Percentiles rank a stretch among this genome's conserved stretches.
phyloP scores from a whole-genome alignment of 2,329 filamentous ascomycete species.

The Aspergillus puulaauensis region DNA sequence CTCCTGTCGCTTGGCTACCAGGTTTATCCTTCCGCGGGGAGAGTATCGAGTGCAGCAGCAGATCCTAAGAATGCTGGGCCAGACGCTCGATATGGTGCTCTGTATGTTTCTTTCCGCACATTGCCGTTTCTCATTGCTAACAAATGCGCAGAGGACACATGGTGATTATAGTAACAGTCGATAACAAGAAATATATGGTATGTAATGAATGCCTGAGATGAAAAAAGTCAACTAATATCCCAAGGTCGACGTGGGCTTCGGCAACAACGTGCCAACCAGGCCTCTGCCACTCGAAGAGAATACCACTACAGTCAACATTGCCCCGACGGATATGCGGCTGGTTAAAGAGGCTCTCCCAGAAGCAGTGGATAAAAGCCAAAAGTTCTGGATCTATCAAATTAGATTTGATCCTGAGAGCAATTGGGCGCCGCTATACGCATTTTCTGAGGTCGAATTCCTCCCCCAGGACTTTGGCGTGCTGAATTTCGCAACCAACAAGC shows the following conservation, averaged over 20 bases:
- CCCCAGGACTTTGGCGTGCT: conserved; percentile 61
- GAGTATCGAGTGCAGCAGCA: conserved; percentile 40
- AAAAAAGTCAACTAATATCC: not conserved
- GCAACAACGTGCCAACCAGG: conserved; percentile 59
- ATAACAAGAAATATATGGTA: conserved; percentile 45
- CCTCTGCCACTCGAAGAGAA: conserved; percentile 56
- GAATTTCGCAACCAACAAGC: conserved; percentile 57
- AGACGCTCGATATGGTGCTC: conserved; percentile 46
- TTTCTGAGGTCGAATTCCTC: conserved; percentile 64
- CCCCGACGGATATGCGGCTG: conserved; percentile 57
- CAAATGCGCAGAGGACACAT: conserved; percentile 50
- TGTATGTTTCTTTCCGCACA: conserved; percentile 34
- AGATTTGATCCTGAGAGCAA: conserved; percentile 47
- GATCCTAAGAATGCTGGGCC: conserved; percentile 13
- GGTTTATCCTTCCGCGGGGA: conserved; percentile 57
- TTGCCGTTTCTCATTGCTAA: not conserved
- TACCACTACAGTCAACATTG: conserved; percentile 45
- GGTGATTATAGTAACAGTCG: conserved; percentile 60
- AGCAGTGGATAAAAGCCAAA: conserved; percentile 42
- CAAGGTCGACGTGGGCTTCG: conserved; percentile 63
- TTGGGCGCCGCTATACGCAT: conserved; percentile 65
- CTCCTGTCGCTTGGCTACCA: conserved; percentile 53
- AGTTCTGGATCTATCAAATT: conserved; percentile 65
- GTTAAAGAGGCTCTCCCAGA: conserved; percentile 50
- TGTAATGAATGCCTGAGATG: not conserved